Evolutionary conservation across 176 grass and related monocot genomes (phyloP), one percentile per base, ranked within the genome.

Genomic region (Hyparrhenia diplandra): DNA sequence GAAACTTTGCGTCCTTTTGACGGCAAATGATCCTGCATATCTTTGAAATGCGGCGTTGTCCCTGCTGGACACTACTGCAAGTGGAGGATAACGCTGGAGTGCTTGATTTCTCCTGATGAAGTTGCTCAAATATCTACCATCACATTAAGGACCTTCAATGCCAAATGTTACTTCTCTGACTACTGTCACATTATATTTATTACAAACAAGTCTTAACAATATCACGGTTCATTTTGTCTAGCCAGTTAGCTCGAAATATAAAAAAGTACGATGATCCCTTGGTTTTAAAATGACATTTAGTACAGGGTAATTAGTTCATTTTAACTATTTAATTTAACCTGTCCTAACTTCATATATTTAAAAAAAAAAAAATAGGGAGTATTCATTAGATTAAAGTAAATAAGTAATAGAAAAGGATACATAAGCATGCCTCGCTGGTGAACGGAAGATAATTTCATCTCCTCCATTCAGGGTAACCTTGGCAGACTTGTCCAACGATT

Each of bases 361-460:
- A n/a, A n/a, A n/a, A n/a, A n/a, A n/a, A n/a, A n/a, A n/a, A n/a
- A n/a, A n/a, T n/a, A n/a, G n/a, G n/a, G n/a, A n/a, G 1, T n/a
- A n/a, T 21, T 21, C 29, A 55, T 21, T 52, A 43, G 25, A 71
- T 75, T 75, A 47, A 45, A 64, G 52, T 11, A 52, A 52, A 41
- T 27, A 62, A 41, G 76, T 13, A 62, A 85, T 81, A 64, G 20
- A 21, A 86, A 93, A 93, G 92, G 92, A 99, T 99, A 95, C 96
- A 65, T 99, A 99, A 86, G 93, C 86, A 82, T 91, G 92, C 10
- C 83, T 89, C 74, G 84, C 85, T 41, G 88, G 79, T 79, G 86
- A 89, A 86, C 79, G 89, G 70, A 99, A 99, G 79, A 91, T 80
- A 81, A 99, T 67, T 87, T 99, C 96, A 88, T 99, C 96, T 70